Evolutionary conservation across 2,329 filamentous ascomycete species (phyloP).

Genomic region (Seiridium cupressi): DNA sequence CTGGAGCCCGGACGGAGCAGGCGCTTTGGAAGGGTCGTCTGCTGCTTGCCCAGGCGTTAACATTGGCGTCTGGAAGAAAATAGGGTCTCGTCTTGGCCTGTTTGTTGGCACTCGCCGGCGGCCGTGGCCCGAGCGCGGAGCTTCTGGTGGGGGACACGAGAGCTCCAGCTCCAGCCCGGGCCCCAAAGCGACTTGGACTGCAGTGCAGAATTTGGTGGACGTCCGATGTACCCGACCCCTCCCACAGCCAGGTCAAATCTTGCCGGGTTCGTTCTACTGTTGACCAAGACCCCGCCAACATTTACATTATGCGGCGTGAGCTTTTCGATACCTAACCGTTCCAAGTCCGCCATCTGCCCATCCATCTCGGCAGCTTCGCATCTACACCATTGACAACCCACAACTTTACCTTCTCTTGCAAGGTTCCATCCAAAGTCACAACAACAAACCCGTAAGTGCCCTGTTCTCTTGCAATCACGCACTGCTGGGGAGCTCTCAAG

Average conservation of each 20-base stretch:
- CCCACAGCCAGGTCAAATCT: not conserved
- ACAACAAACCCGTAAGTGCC: not conserved
- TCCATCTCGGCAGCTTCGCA: not conserved
- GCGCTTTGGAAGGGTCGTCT: not conserved
- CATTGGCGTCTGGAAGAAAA: not conserved
- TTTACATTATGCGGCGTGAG: not conserved
- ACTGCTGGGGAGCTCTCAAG: not conserved
- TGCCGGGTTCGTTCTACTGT: not conserved
- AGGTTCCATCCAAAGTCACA: not conserved
- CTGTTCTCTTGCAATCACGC: not conserved
- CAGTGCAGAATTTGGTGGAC: not conserved
- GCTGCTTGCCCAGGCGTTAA: not conserved
- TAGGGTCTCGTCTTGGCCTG: not conserved
- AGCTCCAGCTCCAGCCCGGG: not conserved
- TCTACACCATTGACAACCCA: not conserved
- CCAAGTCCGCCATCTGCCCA: not conserved
- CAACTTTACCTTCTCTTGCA: not conserved
- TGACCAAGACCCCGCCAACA: not conserved
- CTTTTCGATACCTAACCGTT: not conserved
- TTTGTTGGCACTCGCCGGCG: conserved; percentile 1
- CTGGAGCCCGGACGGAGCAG: not conserved
- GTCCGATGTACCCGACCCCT: not conserved
- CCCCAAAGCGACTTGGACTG: not conserved
- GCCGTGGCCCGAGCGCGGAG: conserved; percentile 8
- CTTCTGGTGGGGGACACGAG: not conserved